phyloP scores from a whole-genome alignment of 345 rosid species.

The Microcos paniculata region DNA sequence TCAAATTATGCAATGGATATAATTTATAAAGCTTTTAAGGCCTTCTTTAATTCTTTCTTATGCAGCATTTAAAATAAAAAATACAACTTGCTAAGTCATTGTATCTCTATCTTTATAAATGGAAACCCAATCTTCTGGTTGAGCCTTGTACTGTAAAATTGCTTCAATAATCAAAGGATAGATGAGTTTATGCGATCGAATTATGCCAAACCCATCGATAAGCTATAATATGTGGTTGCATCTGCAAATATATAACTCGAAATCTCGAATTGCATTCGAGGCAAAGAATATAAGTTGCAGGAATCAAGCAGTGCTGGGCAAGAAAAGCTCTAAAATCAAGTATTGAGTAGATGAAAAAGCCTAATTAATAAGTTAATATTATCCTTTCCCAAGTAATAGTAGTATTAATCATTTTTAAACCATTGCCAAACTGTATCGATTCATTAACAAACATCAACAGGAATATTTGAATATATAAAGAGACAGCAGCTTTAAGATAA shows the following conservation, averaged over 20 bases:
- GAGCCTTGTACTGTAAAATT: neutral
- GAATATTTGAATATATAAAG: neutral
- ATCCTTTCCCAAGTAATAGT: neutral
- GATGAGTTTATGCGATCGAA: neutral
- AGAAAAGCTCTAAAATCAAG: neutral
- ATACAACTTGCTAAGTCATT: neutral
- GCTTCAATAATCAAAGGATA: neutral
- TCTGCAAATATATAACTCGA: neutral
- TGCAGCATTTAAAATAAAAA: neutral
- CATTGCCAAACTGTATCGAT: slow-evolving; percentile 1
- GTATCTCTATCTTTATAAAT: neutral
- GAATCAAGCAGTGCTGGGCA: neutral
- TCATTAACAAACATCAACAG: neutral
- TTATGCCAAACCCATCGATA: neutral
- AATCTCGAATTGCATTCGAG: too few relatives aligned
- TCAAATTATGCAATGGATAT: neutral
- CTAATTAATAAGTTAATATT: neutral
- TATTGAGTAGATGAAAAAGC: neutral
- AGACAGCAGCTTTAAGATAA: neutral
- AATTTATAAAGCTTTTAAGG: neutral
- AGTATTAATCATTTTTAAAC: neutral
- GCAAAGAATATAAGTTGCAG: too few relatives aligned
- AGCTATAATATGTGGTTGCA: neutral
- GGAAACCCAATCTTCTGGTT: neutral
- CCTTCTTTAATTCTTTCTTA: neutral